Percentiles rank a stretch among this genome's conserved stretches.
Evolutionary conservation across 352 stramenopile species (phyloP).

Genomic region (Pythium rhizo-oryzae): DNA sequence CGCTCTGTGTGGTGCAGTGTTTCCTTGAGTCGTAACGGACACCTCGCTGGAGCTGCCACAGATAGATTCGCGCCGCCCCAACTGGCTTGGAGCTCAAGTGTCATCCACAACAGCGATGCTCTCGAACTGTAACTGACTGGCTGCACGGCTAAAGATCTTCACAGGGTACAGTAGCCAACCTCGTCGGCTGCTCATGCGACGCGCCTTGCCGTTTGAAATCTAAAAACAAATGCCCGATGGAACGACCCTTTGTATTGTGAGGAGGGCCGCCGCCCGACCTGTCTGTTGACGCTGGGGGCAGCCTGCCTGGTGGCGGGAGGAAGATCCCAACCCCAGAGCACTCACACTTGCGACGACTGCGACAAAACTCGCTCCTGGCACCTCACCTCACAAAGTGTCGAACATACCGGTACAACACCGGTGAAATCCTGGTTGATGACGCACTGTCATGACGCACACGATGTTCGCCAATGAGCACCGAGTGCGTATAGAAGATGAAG

Average conservation of each 20-base stretch:
- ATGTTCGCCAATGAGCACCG: too few relatives aligned
- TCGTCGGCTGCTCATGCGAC: background rate
- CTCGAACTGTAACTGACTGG: constrained; percentile 5
- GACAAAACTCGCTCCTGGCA: background rate
- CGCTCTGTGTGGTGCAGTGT: background rate
- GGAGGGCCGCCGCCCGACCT: background rate
- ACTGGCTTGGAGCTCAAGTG: constrained; percentile 8
- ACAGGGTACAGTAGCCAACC: background rate
- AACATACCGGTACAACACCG: background rate
- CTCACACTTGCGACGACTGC: background rate
- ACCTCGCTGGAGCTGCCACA: background rate
- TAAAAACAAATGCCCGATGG: too few relatives aligned
- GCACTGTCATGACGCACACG: too few relatives aligned
- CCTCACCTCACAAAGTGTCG: background rate
- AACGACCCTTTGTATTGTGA: background rate
- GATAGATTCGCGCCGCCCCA: background rate
- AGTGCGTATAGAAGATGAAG: too few relatives aligned
- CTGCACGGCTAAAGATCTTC: background rate
- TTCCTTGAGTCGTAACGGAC: constrained; percentile 8
- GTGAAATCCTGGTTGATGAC: background rate
- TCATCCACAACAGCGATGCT: background rate
- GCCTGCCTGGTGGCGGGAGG: too few relatives aligned
- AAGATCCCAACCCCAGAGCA: too few relatives aligned
- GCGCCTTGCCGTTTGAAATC: background rate
- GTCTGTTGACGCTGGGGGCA: background rate